Conservation (phyloP, 1,139 yeast genomes). For the Magnusiomyces tetraspermus region DNA sequence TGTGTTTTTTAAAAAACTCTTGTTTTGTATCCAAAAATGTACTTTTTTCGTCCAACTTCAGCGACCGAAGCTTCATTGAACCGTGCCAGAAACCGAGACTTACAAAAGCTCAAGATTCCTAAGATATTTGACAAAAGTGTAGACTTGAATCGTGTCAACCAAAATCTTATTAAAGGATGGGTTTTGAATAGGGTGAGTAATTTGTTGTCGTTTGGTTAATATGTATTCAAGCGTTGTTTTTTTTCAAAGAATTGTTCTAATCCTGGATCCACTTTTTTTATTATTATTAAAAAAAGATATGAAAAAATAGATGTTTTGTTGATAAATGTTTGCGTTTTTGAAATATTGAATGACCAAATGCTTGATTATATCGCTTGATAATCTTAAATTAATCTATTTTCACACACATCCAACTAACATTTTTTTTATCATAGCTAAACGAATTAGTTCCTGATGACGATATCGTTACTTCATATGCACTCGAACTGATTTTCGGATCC, state of each 20-base stretch:
- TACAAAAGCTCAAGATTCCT: slow-evolving; percentile 9
- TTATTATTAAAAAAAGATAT: background rate
- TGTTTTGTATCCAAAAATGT: no score
- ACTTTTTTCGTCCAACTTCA: background rate
- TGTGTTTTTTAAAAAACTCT: no score
- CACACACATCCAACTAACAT: background rate
- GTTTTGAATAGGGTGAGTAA: slow-evolving; percentile 14
- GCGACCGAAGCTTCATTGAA: background rate
- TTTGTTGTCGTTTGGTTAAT: no score
- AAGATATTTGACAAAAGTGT: slow-evolving; percentile 12
- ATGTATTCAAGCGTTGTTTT: background rate
- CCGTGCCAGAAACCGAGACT: slow-evolving; percentile 3
- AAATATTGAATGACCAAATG: background rate
- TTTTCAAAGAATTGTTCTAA: background rate
- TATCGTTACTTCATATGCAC: slow-evolving; percentile 16
- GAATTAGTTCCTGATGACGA: slow-evolving; percentile 19
- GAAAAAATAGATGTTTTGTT: background rate
- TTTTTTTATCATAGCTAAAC: slow-evolving; percentile 9
- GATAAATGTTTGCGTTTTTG: background rate
- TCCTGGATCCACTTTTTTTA: background rate
- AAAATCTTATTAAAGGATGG: slow-evolving; percentile 16
- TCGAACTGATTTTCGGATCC: slow-evolving; percentile 15
- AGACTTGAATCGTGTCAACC: slow-evolving; percentile 18
- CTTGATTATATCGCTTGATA: no score
- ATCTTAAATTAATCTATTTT: no score